These are phyloP conservation scores for Phytophthora niederhauseri DNA, from an alignment of 352 stramenopile genomes.

Conservation along the genomic window DNA sequence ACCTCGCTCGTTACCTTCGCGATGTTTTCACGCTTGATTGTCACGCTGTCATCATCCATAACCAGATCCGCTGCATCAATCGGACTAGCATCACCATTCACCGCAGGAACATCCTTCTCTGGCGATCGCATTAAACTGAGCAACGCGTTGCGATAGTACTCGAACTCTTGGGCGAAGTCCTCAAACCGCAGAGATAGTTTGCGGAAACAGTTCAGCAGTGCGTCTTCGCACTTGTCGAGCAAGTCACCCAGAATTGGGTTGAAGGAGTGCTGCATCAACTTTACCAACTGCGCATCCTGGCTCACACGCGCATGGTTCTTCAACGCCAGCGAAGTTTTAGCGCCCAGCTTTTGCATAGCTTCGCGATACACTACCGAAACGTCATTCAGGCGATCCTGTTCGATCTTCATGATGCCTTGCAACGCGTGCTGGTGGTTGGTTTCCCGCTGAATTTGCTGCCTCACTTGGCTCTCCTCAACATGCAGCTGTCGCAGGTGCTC, in stretches of 20 bases:
- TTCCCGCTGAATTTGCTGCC: conserved; percentile 57
- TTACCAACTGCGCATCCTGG: conserved; percentile 63
- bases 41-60: conserved; percentile 29
- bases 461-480: conserved; percentile 56
- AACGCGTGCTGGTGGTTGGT: conserved; percentile 62
- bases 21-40: conserved; percentile 60
- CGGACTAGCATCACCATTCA: conserved; percentile 12
- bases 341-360: conserved; percentile 52
- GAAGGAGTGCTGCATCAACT: conserved; percentile 76
- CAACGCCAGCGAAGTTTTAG: conserved; percentile 47
- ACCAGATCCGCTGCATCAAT: conserved; percentile 24
- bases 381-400: conserved; percentile 66
- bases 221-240: conserved; percentile 72
- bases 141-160: conserved; percentile 76
- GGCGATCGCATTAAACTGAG: conserved; percentile 45
- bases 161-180: conserved; percentile 81
- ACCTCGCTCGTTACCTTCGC: conserved; percentile 24
- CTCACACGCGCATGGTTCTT: conserved; percentile 68
- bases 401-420: conserved; percentile 75
- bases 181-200: conserved; percentile 69
- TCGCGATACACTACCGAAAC: conserved; percentile 65
- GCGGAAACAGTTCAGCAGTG: conserved; percentile 64
- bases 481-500: conserved; percentile 61
- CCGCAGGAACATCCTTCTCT: conserved; percentile 17
- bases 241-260: conserved; percentile 68